A percentile compares a stretch with the other conserved stretches of the same genome.
Conservation (phyloP, 148 eudicot species). For the Camellia japonica region DNA sequence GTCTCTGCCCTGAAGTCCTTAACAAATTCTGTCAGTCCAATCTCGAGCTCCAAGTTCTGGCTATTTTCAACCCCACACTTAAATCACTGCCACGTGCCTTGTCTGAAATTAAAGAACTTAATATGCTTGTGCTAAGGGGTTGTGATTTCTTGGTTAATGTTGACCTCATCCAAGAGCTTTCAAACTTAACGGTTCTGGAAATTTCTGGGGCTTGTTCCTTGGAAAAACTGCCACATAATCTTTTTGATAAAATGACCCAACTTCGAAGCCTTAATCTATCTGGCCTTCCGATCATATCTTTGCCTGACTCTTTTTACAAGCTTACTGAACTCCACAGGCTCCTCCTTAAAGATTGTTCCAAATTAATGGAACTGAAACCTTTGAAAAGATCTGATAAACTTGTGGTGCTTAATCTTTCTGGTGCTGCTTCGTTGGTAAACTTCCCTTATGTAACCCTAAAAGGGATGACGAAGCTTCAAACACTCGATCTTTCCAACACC, state of each 20-base stretch:
- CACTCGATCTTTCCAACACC: constrained; percentile 29
- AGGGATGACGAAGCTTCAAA: constrained; percentile 22
- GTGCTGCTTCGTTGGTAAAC: constrained; percentile 13
- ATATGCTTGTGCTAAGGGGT: constrained; percentile 33
- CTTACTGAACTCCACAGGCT: constrained; percentile 24
- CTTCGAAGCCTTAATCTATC: constrained; percentile 33
- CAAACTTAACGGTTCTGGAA: constrained; percentile 21
- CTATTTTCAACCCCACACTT: constrained; percentile 27
- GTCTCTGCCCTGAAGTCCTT: constrained; percentile 3
- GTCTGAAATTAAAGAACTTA: not conserved
- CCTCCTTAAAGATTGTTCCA: constrained; percentile 27
- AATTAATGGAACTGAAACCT: not conserved
- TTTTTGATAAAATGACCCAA: constrained; percentile 14
- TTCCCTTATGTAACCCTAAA: not conserved
- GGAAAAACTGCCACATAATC: not conserved
- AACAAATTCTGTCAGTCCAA: not conserved
- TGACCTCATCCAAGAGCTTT: not conserved
- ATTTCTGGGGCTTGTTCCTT: constrained; percentile 29
- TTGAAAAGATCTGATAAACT: constrained; percentile 13
- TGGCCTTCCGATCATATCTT: constrained; percentile 8
- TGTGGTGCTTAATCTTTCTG: constrained; percentile 30
- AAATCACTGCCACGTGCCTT: not conserved
- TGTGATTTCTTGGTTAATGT: constrained; percentile 23
- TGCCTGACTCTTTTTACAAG: constrained; percentile 22
- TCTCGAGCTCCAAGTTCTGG: constrained; percentile 21